Base-by-base conservation (phyloP, 371 early-diverging fungal species). In the Smittium culicis region DNA sequence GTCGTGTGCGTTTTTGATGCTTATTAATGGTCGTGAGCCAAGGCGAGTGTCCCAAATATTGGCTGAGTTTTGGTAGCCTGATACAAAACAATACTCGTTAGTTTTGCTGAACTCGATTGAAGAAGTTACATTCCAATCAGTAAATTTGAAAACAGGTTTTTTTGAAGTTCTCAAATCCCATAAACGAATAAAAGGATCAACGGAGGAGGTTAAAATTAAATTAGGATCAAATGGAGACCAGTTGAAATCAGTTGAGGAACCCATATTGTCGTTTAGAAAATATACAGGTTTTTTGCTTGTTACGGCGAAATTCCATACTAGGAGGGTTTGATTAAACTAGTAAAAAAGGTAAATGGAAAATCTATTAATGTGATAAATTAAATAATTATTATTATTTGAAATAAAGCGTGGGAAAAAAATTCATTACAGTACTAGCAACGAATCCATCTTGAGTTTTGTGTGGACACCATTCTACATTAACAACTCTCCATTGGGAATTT, bases 401-500 rank as follows among this genome's bases (percentile, higher is more conserved):
- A n/a, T n/a, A n/a, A n/a, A n/a, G n/a, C n/a, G n/a, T n/a, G 14
- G 5, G 25, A n/a, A 25, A n/a, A n/a, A 25, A 5, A 57, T n/a
- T 57, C 25, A 20, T 31, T 64, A 64, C 65, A 24, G 65, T 64
- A 30, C 65, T 64, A 2, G 65, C 65, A 8, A 64, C 54, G n/a
- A 34, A 45, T 64, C 65, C 65, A 34, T 54, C 65, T n/a, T 30
- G 11, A 30, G 25, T 34, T 29, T 35, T 64, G 28, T 64, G 65
- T 11, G 65, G 65, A 45, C 27, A 45, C 65, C 65, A 64, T 54
- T 64, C 65, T 35, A 64, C 65, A 27, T 64, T 64, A 30, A 54
- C 65, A 24, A 64, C 54, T 29, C 25, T 64, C 65, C 45, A 64
- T 64, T 35, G 65, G 27, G 35, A 35, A 35, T 64, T 64, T 1